Base-by-base conservation (phyloP, 257 asterid species). In the Solanum raphanifolium region DNA sequence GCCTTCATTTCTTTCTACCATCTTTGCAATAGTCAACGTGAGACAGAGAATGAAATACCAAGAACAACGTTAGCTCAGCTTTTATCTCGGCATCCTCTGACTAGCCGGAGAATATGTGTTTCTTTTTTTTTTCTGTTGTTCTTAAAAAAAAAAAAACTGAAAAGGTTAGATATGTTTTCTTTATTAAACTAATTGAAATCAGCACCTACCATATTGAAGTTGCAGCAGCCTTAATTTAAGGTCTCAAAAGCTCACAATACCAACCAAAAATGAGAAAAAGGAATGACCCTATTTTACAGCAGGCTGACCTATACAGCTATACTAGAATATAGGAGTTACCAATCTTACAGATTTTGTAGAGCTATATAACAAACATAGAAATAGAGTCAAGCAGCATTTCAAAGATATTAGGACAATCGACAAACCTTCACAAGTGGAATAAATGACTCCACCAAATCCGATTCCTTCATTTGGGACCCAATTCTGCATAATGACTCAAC, bases 351-450 rank as follows among this genome's bases (percentile, higher is more conserved):
- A n/a, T 2, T 23, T n/a, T 16, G 7, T 38, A 76, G 83, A 76
- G 83, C 58, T 6, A 38, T 36, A 11, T 76, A 38, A 81, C 36
- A 82, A 31, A 29, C 85, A 82, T 21, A 48, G 18, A 62, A 74
- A 83, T 41, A 74, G 31, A 38, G 21, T 83, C 2, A 15, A 71
- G 72, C 83, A 34, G 85, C 68, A 46, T 29, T 81, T 78, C 23
- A 13, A 10, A 82, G 20, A 48, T 48, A 43, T 48, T 16, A 48
- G 58, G 32, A 73, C 74, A 39, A 81, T 21, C 9, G 15, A 71
- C 88, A 23, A n/a, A 94, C 96, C 96, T 94, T 94, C 87, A 92
- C 91, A 13, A 93, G 91, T 20, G 94, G 95, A 86, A 93, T 90
- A 79, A 93, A 94, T n/a, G 69, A 92, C 46, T 92, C 93, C 41